Conservation (phyloP, 2,329 filamentous ascomycete species). For the Sclerotiophoma versabilis region DNA sequence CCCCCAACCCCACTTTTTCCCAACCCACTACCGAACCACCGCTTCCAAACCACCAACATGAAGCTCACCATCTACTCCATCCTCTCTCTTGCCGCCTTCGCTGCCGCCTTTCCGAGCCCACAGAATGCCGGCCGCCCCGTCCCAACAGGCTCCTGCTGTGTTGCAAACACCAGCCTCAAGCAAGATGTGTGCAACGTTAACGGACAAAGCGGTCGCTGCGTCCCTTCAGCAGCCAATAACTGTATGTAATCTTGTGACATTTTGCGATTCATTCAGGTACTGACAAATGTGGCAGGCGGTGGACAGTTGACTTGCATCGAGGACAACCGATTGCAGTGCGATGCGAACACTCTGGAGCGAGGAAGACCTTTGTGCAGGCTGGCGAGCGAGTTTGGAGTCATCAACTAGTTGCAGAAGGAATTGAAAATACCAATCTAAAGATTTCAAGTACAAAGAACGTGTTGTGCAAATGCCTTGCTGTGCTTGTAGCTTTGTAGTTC, state of each 20-base stretch:
- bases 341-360: constrained; percentile 33
- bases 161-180: constrained; percentile 37
- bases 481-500: no score
- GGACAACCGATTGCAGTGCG: constrained; percentile 32
- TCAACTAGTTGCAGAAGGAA: not conserved
- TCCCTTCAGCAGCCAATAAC: constrained; percentile 32
- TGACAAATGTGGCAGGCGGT: constrained; percentile 25
- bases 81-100: constrained; percentile 30
- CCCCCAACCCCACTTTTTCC: no score
- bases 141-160: constrained; percentile 34
- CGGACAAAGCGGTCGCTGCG: constrained; percentile 35
- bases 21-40: no score
- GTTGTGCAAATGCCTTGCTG: no score
- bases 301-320: constrained; percentile 38
- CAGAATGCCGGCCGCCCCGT: constrained; percentile 37
- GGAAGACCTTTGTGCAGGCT: constrained; percentile 30
- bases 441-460: no score
- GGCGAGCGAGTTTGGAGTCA: constrained; percentile 4
- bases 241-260: constrained; percentile 23
- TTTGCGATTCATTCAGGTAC: not conserved
- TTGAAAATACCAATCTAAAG: not conserved
- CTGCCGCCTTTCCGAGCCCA: constrained; percentile 26
- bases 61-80: constrained; percentile 31
- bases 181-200: constrained; percentile 43
- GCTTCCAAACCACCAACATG: constrained; percentile 20